Evolutionary conservation across 2,329 filamentous ascomycete species (phyloP).

Genomic region (Cercospora citrullina): DNA sequence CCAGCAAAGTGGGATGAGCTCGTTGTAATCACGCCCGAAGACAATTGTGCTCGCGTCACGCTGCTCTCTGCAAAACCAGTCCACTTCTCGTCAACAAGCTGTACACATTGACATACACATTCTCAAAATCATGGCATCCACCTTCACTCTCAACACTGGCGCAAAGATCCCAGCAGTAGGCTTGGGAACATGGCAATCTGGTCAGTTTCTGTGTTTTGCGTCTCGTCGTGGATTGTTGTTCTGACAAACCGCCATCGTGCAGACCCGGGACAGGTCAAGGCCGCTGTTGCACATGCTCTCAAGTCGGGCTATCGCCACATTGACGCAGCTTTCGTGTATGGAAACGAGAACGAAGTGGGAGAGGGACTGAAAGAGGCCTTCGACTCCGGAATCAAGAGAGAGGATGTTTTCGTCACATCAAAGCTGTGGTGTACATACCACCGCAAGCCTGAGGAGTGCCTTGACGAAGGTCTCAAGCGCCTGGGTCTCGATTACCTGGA

Average conservation of each 20-base stretch:
- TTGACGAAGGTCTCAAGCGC: conserved; percentile 71
- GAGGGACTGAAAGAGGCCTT: conserved; percentile 73
- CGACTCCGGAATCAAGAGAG: conserved; percentile 65
- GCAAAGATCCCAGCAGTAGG: conserved; percentile 43
- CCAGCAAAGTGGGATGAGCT: background rate
- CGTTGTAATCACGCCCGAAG: conserved; percentile 3
- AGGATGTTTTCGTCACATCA: conserved; percentile 79
- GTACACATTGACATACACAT: conserved; percentile 29
- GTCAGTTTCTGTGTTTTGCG: background rate
- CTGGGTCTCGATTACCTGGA: conserved; percentile 80
- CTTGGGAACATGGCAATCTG: conserved; percentile 43
- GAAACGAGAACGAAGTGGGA: conserved; percentile 81
- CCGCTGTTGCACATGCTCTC: conserved; percentile 50
- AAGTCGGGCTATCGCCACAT: conserved; percentile 57
- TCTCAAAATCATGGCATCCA: conserved; percentile 31
- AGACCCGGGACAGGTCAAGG: conserved; percentile 50
- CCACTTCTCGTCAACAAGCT: background rate
- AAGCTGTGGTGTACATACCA: conserved; percentile 86
- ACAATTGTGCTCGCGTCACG: background rate
- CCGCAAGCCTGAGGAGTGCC: conserved; percentile 64
- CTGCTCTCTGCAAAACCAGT: background rate
- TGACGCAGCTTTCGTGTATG: conserved; percentile 73
- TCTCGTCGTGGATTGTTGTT: background rate
- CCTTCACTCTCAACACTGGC: conserved; percentile 42
- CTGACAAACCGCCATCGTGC: background rate